phyloP scores from a whole-genome alignment of 306 rosid species.

The Citrullus mucosospermus region DNA sequence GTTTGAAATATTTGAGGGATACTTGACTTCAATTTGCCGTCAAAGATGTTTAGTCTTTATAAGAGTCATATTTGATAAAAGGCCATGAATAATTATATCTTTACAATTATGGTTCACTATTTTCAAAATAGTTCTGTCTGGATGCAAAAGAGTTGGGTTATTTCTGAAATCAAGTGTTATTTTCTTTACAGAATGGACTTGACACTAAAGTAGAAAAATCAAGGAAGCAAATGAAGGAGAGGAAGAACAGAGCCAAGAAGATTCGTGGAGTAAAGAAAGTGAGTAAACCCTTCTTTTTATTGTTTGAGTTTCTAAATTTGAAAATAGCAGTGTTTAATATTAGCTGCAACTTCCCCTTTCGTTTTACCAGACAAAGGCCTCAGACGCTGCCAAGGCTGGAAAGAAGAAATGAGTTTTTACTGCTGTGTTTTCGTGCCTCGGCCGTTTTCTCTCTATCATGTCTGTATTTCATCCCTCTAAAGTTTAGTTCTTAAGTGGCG shows the following conservation, averaged over 20 bases:
- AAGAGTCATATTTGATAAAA: neutral
- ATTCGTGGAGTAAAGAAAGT: slow-evolving; percentile 16
- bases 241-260: neutral
- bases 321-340: neutral
- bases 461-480: neutral
- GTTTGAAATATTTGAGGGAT: neutral
- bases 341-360: neutral
- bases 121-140: neutral
- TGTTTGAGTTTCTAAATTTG: neutral
- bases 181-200: slow-evolving; percentile 54
- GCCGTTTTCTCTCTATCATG: neutral
- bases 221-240: slow-evolving; percentile 26
- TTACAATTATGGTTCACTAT: neutral
- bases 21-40: neutral
- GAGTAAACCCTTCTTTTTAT: neutral
- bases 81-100: neutral
- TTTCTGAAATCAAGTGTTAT: neutral
- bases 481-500: neutral
- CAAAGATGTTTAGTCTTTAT: neutral
- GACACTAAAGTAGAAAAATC: slow-evolving; percentile 75
- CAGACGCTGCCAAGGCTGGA: slow-evolving; percentile 76
- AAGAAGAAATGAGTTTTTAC: slow-evolving; percentile 62
- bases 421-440: neutral
- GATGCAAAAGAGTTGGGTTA: neutral
- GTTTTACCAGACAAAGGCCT: slow-evolving; percentile 24